Conservation (phyloP, 75 land plant species). For the Gnetum montanum region DNA sequence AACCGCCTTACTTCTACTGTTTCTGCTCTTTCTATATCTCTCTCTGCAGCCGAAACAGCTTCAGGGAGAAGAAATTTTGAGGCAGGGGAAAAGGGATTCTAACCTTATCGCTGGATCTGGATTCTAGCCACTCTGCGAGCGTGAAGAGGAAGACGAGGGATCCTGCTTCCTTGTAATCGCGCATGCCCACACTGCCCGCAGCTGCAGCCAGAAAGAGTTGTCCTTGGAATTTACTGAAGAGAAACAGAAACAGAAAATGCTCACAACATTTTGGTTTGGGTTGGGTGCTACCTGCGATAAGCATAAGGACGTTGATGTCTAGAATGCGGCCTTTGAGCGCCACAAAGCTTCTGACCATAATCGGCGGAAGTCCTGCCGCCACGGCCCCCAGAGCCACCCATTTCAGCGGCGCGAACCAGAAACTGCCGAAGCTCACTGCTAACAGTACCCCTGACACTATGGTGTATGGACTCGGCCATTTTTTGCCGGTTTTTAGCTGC, state of each 20-base stretch:
- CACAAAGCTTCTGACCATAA: conserved; percentile 29
- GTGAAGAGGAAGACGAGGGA: conserved; percentile 80
- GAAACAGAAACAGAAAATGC: not conserved
- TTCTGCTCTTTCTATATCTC: not conserved
- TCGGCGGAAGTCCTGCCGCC: conserved; percentile 54
- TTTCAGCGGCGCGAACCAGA: conserved; percentile 38
- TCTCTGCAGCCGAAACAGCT: not conserved
- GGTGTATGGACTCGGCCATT: conserved; percentile 80
- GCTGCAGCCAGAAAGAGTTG: too few species aligned
- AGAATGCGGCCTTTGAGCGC: conserved; percentile 34
- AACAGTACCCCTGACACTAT: conserved; percentile 47
- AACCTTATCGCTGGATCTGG: conserved; percentile 83
- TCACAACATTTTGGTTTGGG: not conserved
- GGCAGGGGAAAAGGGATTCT: not conserved
- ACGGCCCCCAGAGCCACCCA: conserved; percentile 82
- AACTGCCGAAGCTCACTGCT: conserved; percentile 36
- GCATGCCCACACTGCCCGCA: conserved; percentile 58
- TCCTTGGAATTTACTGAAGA: not conserved
- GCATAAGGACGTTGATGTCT: conserved; percentile 76
- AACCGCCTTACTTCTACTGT: too few species aligned
- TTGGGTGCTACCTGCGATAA: conserved; percentile 47
- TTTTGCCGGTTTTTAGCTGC: conserved; percentile 17
- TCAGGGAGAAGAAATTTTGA: not conserved
- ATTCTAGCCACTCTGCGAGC: conserved; percentile 84
- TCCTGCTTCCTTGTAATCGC: conserved; percentile 76